Evolutionary conservation across 371 early-diverging fungal species (phyloP).

Genomic region (Mortierella sp.): DNA sequence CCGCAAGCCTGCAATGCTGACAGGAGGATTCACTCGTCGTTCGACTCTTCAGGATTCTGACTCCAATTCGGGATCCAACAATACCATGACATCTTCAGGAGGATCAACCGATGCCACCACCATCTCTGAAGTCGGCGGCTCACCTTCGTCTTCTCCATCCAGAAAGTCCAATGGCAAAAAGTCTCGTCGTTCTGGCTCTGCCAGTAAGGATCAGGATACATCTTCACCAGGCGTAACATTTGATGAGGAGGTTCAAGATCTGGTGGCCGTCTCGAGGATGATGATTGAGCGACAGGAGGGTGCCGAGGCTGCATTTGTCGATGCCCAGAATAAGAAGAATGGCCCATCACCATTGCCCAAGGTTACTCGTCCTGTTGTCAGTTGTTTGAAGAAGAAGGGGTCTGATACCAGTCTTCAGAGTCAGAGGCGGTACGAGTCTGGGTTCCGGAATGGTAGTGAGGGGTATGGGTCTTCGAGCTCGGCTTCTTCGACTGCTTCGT

Average conservation of each 20-base stretch:
- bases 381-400: conserved; percentile 48
- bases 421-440: conserved; percentile 5
- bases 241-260: conserved; percentile 43
- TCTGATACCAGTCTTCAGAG: conserved; percentile 31
- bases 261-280: conserved; percentile 31
- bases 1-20: conserved; percentile 62
- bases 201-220: conserved; percentile 25
- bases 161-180: not conserved
- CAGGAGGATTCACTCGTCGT: conserved; percentile 31
- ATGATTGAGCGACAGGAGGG: conserved; percentile 32
- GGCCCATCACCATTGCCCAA: conserved; percentile 10
- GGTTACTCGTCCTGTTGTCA: conserved; percentile 42
- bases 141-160: not conserved
- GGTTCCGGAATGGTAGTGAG: conserved; percentile 10
- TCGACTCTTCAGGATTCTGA: conserved; percentile 33
- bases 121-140: conserved; percentile 21
- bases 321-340: conserved; percentile 6
- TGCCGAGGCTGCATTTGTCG: conserved; percentile 3
- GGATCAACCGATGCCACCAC: conserved; percentile 34
- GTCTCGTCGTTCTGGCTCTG: not conserved
- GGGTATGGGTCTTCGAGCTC: conserved; percentile 38
- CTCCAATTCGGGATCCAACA: conserved; percentile 49
- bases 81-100: conserved; percentile 30
- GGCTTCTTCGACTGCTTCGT: not conserved
- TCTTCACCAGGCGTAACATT: conserved; percentile 46